phyloP scores from a whole-genome alignment of 345 rosid species.

The Clarkia xantiana region DNA sequence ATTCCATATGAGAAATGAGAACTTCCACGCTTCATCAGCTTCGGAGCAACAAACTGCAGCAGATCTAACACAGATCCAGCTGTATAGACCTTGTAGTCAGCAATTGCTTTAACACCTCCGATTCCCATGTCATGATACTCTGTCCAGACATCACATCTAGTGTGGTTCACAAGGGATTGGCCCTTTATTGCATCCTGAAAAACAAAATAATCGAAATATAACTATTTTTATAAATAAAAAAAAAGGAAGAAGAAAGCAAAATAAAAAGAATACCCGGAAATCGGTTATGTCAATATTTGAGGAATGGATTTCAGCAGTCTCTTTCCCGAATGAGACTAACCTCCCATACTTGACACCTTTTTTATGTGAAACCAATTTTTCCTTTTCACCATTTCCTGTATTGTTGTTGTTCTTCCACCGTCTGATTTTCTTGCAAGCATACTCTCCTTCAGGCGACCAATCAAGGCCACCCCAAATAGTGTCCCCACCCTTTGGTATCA shows the following conservation, averaged over 20 bases:
- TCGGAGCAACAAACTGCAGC: conserved; percentile 49
- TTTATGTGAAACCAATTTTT: neutral
- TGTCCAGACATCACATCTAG: conserved; percentile 43
- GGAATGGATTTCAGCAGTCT: conserved; percentile 30
- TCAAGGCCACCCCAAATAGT: conserved; percentile 58
- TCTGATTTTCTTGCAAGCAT: conserved; percentile 16
- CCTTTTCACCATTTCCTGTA: conserved; percentile 2
- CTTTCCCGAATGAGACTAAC: conserved; percentile 52
- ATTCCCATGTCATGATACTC: conserved; percentile 49
- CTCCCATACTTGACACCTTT: conserved; percentile 38
- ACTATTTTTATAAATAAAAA: neutral
- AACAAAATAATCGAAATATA: conserved; percentile 1
- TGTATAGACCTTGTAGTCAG: conserved; percentile 39
- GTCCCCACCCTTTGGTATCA: conserved; percentile 68
- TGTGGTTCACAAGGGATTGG: conserved; percentile 15
- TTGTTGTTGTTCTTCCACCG: conserved; percentile 19
- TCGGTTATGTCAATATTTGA: conserved; percentile 34
- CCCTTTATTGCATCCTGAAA: conserved; percentile 37
- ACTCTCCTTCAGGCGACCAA: conserved; percentile 50
- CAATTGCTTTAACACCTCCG: conserved; percentile 33
- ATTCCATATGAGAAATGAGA: conserved; percentile 61
- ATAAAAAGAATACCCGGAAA: conserved; percentile 33
- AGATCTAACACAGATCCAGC: conserved; percentile 41
- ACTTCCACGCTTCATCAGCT: conserved; percentile 45
- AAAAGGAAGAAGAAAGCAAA: too few relatives aligned